Conservation (phyloP, 192 early-diverging fungal species). For the Coemansia sp. region DNA sequence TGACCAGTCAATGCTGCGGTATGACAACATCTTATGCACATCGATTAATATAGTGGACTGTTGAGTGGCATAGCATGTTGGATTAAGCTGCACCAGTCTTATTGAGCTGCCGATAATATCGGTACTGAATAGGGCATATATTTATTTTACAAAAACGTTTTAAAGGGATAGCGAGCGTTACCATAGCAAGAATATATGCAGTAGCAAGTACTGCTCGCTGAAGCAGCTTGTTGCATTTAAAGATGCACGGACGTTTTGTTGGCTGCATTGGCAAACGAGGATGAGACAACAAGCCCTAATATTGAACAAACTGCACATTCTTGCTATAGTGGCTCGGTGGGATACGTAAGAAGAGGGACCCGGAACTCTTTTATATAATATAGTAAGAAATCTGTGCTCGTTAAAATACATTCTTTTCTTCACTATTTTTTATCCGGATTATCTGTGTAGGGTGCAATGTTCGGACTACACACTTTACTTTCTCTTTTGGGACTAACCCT, state of each 20-base stretch:
- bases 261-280: slow-evolving; percentile 9
- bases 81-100: neutral
- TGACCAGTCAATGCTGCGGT: neutral
- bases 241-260: slow-evolving; percentile 5
- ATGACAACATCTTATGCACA: neutral
- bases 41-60: neutral
- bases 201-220: slow-evolving; percentile 2
- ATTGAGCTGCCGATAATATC: neutral
- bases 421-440: neutral
- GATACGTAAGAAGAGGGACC: neutral
- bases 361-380: neutral
- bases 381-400: no score
- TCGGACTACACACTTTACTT: neutral
- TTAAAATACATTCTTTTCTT: neutral
- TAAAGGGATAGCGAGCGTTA: neutral
- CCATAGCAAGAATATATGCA: neutral
- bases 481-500: slow-evolving; percentile 5
- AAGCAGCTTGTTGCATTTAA: slow-evolving; percentile 8
- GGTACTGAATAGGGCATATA: neutral
- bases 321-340: neutral
- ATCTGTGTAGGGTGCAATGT: neutral
- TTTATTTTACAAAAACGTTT: neutral
- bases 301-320: neutral
- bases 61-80: neutral
- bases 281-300: neutral